Base-by-base conservation (phyloP, 2,329 filamentous ascomycete genomes). In the Beauveria varroae region DNA sequence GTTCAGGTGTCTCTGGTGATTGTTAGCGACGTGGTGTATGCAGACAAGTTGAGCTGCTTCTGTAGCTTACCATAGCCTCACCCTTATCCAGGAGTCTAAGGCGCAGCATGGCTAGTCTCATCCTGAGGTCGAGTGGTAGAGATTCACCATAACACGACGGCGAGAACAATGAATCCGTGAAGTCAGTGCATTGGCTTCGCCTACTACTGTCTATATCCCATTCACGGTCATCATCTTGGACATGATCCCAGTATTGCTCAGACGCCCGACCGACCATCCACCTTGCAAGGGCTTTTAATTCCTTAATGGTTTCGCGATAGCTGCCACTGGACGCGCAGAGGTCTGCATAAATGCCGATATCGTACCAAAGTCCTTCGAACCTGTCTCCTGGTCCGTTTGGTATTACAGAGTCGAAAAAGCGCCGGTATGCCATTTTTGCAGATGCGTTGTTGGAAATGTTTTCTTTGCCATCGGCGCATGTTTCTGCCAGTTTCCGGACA, bases 331-430 rank as follows among this genome's bases (percentile, higher is more conserved):
- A 84, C 30, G 86, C 84, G 63, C 93, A 86, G 20, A 98, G 80
- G 68, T 97, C 91, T 44, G 91, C 82, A 66, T 95, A 96, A 59
- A 93, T 88, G 63, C 91, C 89, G 47, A 96, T 79, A 71, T 98
- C 89, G 58, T 88, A 86, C 93, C 93, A 99, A 37, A 79, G 78
- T 58, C 81, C 78, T 6, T 74, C 71, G 14, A 69, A 71, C 43
- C 72, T 47, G 72, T 74, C 68, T 3, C 71, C 63, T 9, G 69
- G 65, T 4, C 69, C 68, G n/a, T 70, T 66, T 4, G 67, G 64
- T 51, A 71, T 72, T 51, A 78, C 74, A 58, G 79, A 70, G 22
- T 76, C 69, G 61, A 85, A 79, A 58, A 78, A 78, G 5, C 69
- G 69, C 53, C 75, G 71, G 65, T 85, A 86, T 43, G 80, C 81